A percentile compares a stretch with the other conserved stretches of the same genome.
Evolutionary conservation across 176 grass and related monocot genomes (phyloP).

Genomic region (maize (Zea mays)): Zm-B73-REFERENCE-NAM-5.0 NC_050099.1:204431001-204431500

Average conservation of each 20-base stretch:
- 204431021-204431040: conserved; percentile 98
- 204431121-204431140: conserved; percentile 99
- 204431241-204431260: conserved; percentile 66
- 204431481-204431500: conserved; percentile 98
- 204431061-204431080: conserved; percentile 83
- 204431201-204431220: conserved; percentile 93
- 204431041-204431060: conserved; percentile 82
- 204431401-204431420: conserved; percentile 95
- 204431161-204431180: conserved; percentile 96
- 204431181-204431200: conserved; percentile 99
- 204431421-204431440: conserved; percentile 98
- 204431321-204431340: neutral
- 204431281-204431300: conserved; percentile 21
- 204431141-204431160: conserved; percentile 87
- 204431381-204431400: conserved; percentile 17
- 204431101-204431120: conserved; percentile 99
- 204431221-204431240: conserved; percentile 89
- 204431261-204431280: conserved; percentile 30
- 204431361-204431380: neutral
- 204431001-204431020: neutral
- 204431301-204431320: neutral
- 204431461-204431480: conserved; percentile 74
- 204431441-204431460: conserved; percentile 89
- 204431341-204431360: neutral
- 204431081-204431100: conserved; percentile 97